Evolutionary conservation across 208 protist species (phyloP), one percentile per base, ranked within the genome.

Genomic region (Wallacemonas sp.): DNA sequence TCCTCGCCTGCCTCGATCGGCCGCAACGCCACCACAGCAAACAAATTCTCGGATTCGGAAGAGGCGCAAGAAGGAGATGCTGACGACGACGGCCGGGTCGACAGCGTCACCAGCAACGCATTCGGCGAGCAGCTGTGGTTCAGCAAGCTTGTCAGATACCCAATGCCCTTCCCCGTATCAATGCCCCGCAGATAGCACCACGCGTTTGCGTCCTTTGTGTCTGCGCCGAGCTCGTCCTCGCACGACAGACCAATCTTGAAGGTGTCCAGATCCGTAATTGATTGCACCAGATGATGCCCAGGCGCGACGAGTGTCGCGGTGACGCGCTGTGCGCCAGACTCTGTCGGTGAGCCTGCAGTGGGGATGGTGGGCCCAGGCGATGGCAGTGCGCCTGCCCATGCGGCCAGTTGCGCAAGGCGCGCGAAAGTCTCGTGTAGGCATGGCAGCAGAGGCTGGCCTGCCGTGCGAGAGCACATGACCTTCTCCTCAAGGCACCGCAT

Each of bases 81-180:
- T n/a, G n/a, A n/a, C n/a, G n/a, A n/a, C n/a, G n/a, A n/a, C n/a
- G n/a, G n/a, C n/a, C n/a, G n/a, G 17, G 29, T 21, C 2, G 1
- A 26, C 23, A 54, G 29, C 12, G 0, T 72, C 47, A 85, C 55
- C 1, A 80, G 49, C 12, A 89, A n/a, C n/a, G 80, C 68, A 57
- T 92, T 92, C 0, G 86, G 80, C 0, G 43, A 47, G 48, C 86
- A 92, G 30, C 71, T 75, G 65, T 92, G 86, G 61, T 89, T 92
- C 39, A 87, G 48, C 27, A 82, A 65, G 27, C 74, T 65, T 49
- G 74, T 55, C 17, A 80, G 46, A 24, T 67, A 34, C 69, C 71
- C 85, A 43, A 87, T 43, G 0, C 58, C 74, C 21, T 65, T 72
- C 8, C 38, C 24, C 9, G 27, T 12, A 14, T 29, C 24, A 9